Evolutionary conservation across 352 stramenopile species (phyloP), one percentile per base, ranked within the genome.

Genomic region (Globisporangium radiosum): DNA sequence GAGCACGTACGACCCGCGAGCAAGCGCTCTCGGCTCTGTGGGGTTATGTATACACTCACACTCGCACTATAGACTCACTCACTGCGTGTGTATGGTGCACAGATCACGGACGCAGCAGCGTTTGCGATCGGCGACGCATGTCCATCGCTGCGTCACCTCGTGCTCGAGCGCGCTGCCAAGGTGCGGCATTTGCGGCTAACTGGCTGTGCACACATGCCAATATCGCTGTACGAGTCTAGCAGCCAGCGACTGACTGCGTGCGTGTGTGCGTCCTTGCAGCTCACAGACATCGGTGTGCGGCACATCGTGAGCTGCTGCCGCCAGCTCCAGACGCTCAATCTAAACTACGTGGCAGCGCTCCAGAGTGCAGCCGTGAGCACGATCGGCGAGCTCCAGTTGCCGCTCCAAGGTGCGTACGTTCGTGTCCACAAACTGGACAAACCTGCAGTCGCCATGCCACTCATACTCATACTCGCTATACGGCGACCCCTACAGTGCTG

Each of bases 271-370:
- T 33, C 25, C 25, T 33, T 33, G 25, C 51, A 91, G 81, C 59
- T 93, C 14, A 82, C 83, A 17, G 83, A 93, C 55, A 52, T 54
- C 0, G 73, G 81, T 1, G 55, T 93, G 42, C 70, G 73, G 5
- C 75, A 85, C 25, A 57, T 93, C 38, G 60, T 88, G 50, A 74
- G 52, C 8, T 56, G 57, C 33, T 93, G 83, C 49, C 70, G 62
- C 7, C 67, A 62, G 13, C 66, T 93, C 5, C 68, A 85, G 19
- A 64, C 64, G 8, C 61, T 93, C n/a, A 72, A 85, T 40, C 43
- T 90, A 3, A 85, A 66, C 58, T 78, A 83, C 53, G 54, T 91
- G 10, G 65, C 75, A 33, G 65, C 63, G 36, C 65, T 93, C 8
- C 70, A 78, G n/a, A 69, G 73, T 17, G 63, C 62, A 13, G 70